Evolutionary conservation across 345 rosid genomes (phyloP).

Genomic region (Heritiera littoralis): DNA sequence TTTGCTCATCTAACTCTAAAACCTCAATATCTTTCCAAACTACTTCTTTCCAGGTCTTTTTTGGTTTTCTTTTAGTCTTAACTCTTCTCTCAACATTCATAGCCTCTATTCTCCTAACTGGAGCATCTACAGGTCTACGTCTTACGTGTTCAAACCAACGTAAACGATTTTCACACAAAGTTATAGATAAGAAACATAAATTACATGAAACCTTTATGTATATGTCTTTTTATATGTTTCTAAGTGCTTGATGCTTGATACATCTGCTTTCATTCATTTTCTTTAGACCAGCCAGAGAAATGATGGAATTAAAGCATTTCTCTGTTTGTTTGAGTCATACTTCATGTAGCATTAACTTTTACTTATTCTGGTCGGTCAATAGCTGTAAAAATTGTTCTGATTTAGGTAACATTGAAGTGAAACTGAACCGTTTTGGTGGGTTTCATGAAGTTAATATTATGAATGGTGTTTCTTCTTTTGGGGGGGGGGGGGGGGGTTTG

Average conservation of each 20-base stretch:
- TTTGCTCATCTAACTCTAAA: no score
- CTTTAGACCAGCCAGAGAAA: not conserved
- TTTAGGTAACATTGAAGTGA: not conserved
- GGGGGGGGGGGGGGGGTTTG: not conserved
- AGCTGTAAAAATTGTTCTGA: not conserved
- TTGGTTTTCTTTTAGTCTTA: no score
- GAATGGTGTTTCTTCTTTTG: not conserved
- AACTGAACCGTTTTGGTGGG: not conserved
- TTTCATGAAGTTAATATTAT: constrained; percentile 1
- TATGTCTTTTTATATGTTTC: not conserved
- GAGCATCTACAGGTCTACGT: no score
- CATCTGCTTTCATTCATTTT: not conserved
- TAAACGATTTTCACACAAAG: no score
- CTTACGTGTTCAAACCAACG: no score
- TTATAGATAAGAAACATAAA: not conserved
- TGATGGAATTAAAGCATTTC: not conserved
- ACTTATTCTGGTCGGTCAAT: not conserved
- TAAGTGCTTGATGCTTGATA: not conserved
- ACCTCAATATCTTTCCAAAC: no score
- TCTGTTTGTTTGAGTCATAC: not conserved
- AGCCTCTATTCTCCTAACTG: no score
- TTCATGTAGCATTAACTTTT: not conserved
- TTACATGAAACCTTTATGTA: not conserved
- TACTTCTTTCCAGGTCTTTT: no score
- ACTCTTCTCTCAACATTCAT: no score